Percentiles rank a stretch among this genome's conserved stretches.
These are phyloP conservation scores for Yamagishiella unicocca DNA, from an alignment of 139 green algal genomes.

Conservation along the genomic window DNA sequence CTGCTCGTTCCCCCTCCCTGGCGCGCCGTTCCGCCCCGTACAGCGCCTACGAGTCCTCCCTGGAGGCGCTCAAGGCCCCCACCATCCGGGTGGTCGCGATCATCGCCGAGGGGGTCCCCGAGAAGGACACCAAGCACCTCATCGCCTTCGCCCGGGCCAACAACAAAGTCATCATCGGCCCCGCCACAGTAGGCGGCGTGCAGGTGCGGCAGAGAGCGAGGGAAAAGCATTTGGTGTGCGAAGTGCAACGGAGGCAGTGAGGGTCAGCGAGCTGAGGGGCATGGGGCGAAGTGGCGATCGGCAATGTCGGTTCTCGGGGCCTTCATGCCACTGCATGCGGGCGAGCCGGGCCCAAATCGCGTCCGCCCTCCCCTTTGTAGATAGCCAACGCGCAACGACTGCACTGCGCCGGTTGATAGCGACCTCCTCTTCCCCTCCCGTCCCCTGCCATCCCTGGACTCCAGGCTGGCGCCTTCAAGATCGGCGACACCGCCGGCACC, in stretches of 20 bases:
- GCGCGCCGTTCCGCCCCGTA: no score
- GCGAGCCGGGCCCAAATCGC: no score
- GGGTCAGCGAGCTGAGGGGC: no score
- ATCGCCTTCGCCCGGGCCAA: slow-evolving; percentile 83
- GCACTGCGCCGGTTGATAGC: no score
- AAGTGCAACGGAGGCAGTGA: no score
- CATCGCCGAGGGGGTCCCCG: slow-evolving; percentile 96
- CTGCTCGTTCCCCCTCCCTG: no score
- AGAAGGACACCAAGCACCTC: slow-evolving; percentile 92
- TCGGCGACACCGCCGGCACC: slow-evolving; percentile 95
- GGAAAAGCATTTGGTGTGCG: no score
- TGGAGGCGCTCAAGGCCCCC: slow-evolving; percentile 89
- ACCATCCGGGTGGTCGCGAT: slow-evolving; percentile 91
- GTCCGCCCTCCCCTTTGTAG: no score
- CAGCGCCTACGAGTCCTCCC: slow-evolving; percentile 89
- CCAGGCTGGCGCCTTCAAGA: slow-evolving; percentile 95
- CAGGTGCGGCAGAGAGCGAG: slow-evolving; percentile 65
- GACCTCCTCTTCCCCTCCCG: not conserved
- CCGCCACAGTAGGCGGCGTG: slow-evolving; percentile 93
- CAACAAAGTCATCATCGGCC: slow-evolving; percentile 96
- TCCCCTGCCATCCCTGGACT: not conserved
- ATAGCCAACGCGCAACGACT: no score
- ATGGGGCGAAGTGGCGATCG: no score
- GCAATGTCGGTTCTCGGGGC: no score
- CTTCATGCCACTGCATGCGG: no score